Conservation (phyloP, 192 early-diverging fungal genomes). For the Coemansia sp. region DNA sequence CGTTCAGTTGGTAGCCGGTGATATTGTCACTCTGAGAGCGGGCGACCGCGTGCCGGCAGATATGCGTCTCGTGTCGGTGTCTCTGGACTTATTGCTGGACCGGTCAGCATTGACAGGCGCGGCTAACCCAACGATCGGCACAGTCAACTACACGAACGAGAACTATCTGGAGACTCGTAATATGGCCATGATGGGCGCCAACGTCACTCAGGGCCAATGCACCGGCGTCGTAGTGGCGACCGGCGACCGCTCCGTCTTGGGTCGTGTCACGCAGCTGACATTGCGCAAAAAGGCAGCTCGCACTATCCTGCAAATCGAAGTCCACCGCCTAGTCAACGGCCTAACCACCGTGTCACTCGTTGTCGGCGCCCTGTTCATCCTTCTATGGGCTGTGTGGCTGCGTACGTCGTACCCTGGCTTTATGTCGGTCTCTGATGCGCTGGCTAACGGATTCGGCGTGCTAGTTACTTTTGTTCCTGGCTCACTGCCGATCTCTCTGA, state of each 20-base stretch:
- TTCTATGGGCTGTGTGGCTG: constrained; percentile 64
- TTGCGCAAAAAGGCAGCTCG: constrained; percentile 17
- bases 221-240: constrained; percentile 76
- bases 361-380: constrained; percentile 55
- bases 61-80: constrained; percentile 64
- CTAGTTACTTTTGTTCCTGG: constrained; percentile 80
- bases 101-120: constrained; percentile 81
- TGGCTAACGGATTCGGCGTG: constrained; percentile 64
- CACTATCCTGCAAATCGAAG: constrained; percentile 67
- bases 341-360: constrained; percentile 62
- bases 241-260: constrained; percentile 78
- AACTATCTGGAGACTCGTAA: constrained; percentile 82
- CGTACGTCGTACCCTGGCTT: constrained; percentile 61
- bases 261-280: constrained; percentile 68
- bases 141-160: constrained; percentile 65
- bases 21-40: constrained; percentile 67
- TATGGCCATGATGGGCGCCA: constrained; percentile 75
- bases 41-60: constrained; percentile 84
- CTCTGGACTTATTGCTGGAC: constrained; percentile 73
- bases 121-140: constrained; percentile 65
- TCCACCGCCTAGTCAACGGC: constrained; percentile 82
- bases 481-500: constrained; percentile 79
- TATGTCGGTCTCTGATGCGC: constrained; percentile 54
- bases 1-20: constrained; percentile 72
- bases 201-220: constrained; percentile 72